Evolutionary conservation across 208 protist species (phyloP).

Genomic region (Trypanosoma cruzi): DNA sequence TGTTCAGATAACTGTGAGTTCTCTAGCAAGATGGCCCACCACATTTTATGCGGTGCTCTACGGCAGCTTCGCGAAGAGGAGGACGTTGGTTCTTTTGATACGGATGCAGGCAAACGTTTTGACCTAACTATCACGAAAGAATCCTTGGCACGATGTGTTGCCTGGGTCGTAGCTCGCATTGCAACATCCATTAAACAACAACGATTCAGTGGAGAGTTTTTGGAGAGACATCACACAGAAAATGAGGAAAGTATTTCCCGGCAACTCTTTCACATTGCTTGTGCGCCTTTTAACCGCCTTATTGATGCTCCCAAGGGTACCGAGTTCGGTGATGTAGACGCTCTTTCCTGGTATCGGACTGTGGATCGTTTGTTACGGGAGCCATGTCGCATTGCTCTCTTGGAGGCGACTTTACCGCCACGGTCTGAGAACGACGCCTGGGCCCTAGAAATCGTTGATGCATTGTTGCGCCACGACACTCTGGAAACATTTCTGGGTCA

Average conservation of each 20-base stretch:
- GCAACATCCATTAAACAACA: conserved; percentile 44
- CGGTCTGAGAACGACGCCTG: conserved; percentile 20
- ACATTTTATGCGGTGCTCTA: conserved; percentile 55
- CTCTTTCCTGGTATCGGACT: conserved; percentile 38
- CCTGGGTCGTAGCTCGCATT: conserved; percentile 53
- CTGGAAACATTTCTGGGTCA: conserved; percentile 69
- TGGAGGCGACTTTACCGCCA: conserved; percentile 15
- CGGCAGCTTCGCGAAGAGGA: conserved; percentile 30
- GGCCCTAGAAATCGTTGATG: conserved; percentile 50
- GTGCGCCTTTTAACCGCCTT: conserved; percentile 69
- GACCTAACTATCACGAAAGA: conserved; percentile 52
- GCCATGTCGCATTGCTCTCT: conserved; percentile 28
- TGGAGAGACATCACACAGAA: conserved; percentile 39
- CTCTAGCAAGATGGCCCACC: conserved; percentile 35
- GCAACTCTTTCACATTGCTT: conserved; percentile 66
- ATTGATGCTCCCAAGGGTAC: conserved; percentile 53
- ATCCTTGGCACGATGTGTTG: conserved; percentile 67
- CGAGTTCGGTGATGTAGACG: conserved; percentile 46
- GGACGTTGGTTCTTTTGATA: neutral
- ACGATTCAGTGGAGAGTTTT: conserved; percentile 39
- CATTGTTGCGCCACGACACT: conserved; percentile 53
- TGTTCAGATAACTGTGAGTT: conserved; percentile 54
- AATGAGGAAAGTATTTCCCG: conserved; percentile 31
- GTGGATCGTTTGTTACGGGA: conserved; percentile 36
- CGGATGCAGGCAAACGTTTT: neutral